These are phyloP conservation scores for Talaromyces sp. DNA, from an alignment of 2,329 filamentous ascomycete genomes.

Conservation along the genomic window DNA sequence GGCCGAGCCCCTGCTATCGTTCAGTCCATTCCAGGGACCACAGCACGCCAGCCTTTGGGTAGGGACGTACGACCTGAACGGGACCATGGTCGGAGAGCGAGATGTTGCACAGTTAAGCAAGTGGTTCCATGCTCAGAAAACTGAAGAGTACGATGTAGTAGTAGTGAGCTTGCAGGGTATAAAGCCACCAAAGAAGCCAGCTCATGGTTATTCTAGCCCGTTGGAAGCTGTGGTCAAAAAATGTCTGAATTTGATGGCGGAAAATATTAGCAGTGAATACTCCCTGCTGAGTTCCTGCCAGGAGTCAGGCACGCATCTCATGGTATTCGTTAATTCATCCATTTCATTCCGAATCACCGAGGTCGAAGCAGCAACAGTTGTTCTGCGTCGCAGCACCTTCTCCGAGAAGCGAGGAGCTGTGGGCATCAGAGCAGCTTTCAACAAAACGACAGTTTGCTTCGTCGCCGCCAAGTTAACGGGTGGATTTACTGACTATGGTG, in stretches of 20 bases:
- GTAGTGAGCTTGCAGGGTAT: background rate
- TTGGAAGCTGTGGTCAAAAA: background rate
- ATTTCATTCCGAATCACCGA: background rate
- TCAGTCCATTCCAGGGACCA: background rate
- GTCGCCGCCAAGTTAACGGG: conserved; percentile 95
- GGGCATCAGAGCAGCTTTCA: background rate
- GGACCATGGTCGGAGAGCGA: background rate
- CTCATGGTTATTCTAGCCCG: background rate
- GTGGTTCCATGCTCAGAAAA: background rate
- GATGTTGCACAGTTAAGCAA: background rate
- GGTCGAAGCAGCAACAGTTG: background rate
- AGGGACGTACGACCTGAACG: background rate
- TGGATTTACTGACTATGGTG: conserved; percentile 94
- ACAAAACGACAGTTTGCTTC: conserved; percentile 60
- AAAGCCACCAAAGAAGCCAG: background rate
- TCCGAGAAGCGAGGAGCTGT: background rate
- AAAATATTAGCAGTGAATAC: background rate
- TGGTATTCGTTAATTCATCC: background rate
- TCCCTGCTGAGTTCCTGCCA: background rate
- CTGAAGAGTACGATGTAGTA: background rate
- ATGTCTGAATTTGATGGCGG: background rate
- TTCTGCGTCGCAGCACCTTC: background rate
- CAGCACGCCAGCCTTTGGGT: background rate
- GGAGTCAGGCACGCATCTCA: background rate
- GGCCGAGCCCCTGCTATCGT: background rate